phyloP scores from a whole-genome alignment of 352 stramenopile species.

The Phytophthora cactorum region DNA sequence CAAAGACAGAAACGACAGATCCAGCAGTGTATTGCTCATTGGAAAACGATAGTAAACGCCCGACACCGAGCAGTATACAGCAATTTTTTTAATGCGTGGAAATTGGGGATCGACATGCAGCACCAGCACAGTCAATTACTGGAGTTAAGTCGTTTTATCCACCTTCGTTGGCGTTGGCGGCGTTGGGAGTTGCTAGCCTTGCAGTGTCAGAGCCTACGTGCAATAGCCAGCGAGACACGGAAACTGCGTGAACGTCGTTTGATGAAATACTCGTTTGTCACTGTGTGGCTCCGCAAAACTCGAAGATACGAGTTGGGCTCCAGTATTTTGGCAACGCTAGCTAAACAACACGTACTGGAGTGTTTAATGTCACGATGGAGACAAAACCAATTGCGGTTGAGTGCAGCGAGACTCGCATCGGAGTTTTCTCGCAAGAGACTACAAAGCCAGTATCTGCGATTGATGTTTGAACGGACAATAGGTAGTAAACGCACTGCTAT shows the following conservation, averaged over 20 bases:
- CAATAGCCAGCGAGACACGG: neutral
- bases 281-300: slow-evolving; percentile 30
- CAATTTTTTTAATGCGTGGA: slow-evolving; percentile 29
- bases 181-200: slow-evolving; percentile 12
- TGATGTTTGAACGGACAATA: slow-evolving; percentile 17
- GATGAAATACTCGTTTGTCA: slow-evolving; percentile 8
- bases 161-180: slow-evolving; percentile 34
- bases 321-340: slow-evolving; percentile 1
- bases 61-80: slow-evolving; percentile 11
- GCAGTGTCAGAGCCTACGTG: slow-evolving; percentile 5
- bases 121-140: slow-evolving; percentile 18
- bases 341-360: slow-evolving; percentile 6
- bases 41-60: slow-evolving; percentile 5
- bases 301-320: slow-evolving; percentile 25
- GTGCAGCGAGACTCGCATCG: slow-evolving; percentile 2
- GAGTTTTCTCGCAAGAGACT: slow-evolving; percentile 14
- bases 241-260: slow-evolving; percentile 12
- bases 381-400: slow-evolving; percentile 9
- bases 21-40: slow-evolving; percentile 19
- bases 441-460: slow-evolving; percentile 4
- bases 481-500: slow-evolving; percentile 7
- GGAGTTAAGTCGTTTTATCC: slow-evolving; percentile 15
- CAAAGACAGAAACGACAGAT: slow-evolving; percentile 6
- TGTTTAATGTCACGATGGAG: slow-evolving; percentile 23
- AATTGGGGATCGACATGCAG: slow-evolving; percentile 14